These are phyloP conservation scores for Collybiopsis confluens DNA, from an alignment of 768 basidiomycete genomes.

Conservation along the genomic window DNA sequence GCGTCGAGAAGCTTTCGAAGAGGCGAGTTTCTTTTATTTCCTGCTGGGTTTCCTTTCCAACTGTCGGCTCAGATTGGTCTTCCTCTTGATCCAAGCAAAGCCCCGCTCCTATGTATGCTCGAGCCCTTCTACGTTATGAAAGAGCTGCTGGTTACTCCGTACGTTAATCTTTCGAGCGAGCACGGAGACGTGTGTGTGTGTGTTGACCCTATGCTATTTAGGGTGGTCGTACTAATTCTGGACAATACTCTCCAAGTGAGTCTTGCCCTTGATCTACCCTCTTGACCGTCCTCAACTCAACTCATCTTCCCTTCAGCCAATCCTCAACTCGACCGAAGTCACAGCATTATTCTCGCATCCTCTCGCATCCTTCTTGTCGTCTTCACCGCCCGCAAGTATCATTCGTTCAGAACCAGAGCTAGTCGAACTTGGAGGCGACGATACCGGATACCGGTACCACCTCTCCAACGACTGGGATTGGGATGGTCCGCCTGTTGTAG, in stretches of 20 bases:
- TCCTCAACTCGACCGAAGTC: slow-evolving; percentile 77
- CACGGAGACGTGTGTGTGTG: background rate
- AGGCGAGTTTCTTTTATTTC: slow-evolving; percentile 41
- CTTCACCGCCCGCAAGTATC: slow-evolving; percentile 38
- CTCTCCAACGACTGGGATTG: slow-evolving; percentile 52
- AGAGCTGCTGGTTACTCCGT: slow-evolving; percentile 81
- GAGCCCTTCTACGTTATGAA: slow-evolving; percentile 77
- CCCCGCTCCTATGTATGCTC: slow-evolving; percentile 72
- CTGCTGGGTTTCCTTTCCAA: background rate
- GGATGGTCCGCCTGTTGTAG: slow-evolving; percentile 25
- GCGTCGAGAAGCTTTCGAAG: slow-evolving; percentile 88
- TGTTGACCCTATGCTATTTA: slow-evolving; percentile 21
- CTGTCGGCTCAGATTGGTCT: slow-evolving; percentile 66
- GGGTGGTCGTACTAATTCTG: slow-evolving; percentile 81
- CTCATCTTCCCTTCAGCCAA: slow-evolving; percentile 46
- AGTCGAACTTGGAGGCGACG: slow-evolving; percentile 27
- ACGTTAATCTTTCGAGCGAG: slow-evolving; percentile 31
- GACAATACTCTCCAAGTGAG: slow-evolving; percentile 70
- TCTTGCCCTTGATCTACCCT: background rate
- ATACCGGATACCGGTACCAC: slow-evolving; percentile 46
- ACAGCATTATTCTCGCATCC: slow-evolving; percentile 83
- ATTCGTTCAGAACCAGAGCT: slow-evolving; percentile 44
- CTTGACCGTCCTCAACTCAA: background rate
- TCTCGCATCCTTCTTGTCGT: slow-evolving; percentile 64
- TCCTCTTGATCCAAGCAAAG: slow-evolving; percentile 61